Evolutionary conservation across 768 basidiomycete species (phyloP).

Genomic region (Podaxis pistillaris): DNA sequence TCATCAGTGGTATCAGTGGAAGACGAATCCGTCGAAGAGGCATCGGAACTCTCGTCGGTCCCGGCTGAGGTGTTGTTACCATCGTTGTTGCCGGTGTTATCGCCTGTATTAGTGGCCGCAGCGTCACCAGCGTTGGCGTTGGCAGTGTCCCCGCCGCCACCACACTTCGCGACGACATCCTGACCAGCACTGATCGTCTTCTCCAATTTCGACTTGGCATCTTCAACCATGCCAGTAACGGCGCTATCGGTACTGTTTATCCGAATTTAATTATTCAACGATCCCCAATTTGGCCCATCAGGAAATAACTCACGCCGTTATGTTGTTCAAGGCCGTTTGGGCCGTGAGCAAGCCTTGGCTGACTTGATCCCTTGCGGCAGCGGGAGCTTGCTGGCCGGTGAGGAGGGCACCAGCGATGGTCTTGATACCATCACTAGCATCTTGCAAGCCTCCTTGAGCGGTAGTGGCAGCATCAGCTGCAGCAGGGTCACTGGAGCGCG

Average conservation of each 20-base stretch:
- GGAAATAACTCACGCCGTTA: constrained; percentile 22
- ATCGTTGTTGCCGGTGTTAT: background rate
- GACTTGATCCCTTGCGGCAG: constrained; percentile 23
- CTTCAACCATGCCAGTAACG: constrained; percentile 17
- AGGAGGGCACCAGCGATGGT: constrained; percentile 24
- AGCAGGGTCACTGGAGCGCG: constrained; percentile 20
- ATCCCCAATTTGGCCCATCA: background rate
- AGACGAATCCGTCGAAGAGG: background rate
- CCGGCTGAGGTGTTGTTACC: background rate
- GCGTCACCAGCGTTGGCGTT: background rate
- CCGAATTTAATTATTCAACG: background rate
- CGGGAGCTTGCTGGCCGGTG: constrained; percentile 19
- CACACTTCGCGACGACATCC: constrained; percentile 23
- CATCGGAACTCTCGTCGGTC: background rate
- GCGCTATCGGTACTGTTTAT: constrained; percentile 20
- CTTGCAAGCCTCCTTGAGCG: constrained; percentile 22
- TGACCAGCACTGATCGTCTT: constrained; percentile 23
- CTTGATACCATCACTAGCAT: constrained; percentile 23
- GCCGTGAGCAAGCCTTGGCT: constrained; percentile 21
- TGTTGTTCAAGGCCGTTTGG: constrained; percentile 20
- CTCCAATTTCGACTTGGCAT: constrained; percentile 19
- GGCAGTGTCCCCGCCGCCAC: constrained; percentile 1
- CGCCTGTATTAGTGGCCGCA: background rate
- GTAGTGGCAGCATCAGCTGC: constrained; percentile 22
- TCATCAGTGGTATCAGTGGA: background rate